phyloP scores from a whole-genome alignment of 305 asterid species.

The Solanum aculeatissimum region DNA sequence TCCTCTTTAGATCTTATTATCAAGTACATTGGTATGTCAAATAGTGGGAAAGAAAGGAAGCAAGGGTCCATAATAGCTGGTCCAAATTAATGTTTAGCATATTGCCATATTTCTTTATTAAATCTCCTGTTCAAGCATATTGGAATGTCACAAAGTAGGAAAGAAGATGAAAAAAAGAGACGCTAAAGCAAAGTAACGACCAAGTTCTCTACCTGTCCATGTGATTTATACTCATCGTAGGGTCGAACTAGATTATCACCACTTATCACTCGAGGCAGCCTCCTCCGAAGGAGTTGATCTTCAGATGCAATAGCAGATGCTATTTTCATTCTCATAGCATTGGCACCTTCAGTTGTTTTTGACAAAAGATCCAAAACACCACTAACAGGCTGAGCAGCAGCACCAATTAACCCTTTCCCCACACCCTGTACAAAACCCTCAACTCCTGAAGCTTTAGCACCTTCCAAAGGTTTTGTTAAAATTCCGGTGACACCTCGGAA shows the following conservation, averaged over 20 bases:
- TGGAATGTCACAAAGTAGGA: background rate
- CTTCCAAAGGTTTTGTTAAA: constrained; percentile 97
- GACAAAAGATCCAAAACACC: constrained; percentile 96
- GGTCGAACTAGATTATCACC: constrained; percentile 97
- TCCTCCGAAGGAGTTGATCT: constrained; percentile 87
- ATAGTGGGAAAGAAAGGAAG: background rate
- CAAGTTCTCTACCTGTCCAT: constrained; percentile 69
- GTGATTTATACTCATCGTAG: constrained; percentile 84
- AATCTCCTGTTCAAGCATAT: background rate
- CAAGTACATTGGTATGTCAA: background rate
- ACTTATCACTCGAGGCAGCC: constrained; percentile 92
- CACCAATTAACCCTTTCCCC: constrained; percentile 97
- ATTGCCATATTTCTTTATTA: background rate
- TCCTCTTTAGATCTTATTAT: background rate
- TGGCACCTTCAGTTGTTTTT: constrained; percentile 99
- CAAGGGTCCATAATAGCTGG: background rate
- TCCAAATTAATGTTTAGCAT: background rate
- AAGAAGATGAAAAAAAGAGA: background rate
- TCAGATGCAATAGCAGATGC: constrained; percentile 97
- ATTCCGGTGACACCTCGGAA: constrained; percentile 98
- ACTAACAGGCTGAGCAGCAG: constrained; percentile 99
- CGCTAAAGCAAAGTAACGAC: background rate
- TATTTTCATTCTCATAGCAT: constrained; percentile 97
- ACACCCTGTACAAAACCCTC: constrained; percentile 99
- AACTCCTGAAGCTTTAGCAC: constrained; percentile 99